phyloP scores from a whole-genome alignment of 495 filamentous ascomycete genomes.

The Melanomma pulvis-pyrius region DNA sequence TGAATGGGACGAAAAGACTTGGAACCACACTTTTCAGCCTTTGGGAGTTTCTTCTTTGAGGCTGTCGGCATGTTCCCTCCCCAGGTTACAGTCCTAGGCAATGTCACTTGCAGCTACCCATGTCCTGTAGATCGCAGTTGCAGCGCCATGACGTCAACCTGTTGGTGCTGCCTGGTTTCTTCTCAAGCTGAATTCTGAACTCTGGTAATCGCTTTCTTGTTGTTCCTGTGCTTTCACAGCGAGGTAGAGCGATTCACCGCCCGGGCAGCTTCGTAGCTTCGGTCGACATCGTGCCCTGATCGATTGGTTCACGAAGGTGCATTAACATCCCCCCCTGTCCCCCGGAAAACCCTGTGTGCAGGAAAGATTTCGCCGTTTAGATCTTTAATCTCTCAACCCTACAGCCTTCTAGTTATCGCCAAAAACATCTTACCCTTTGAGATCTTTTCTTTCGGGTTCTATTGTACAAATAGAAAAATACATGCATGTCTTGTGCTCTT shows the following conservation, averaged over 20 bases:
- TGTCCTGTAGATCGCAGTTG: background rate
- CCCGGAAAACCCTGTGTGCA: conserved; percentile 3
- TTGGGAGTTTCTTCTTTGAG: background rate
- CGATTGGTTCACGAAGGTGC: too few species aligned
- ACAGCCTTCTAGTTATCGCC: background rate
- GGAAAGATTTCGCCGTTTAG: background rate
- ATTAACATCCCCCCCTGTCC: too few species aligned
- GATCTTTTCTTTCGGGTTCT: background rate
- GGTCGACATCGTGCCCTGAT: too few species aligned
- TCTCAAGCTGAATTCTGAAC: too few species aligned
- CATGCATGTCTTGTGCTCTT: background rate
- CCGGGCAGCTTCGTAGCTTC: too few species aligned
- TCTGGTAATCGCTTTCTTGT: too few species aligned
- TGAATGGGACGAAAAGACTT: background rate
- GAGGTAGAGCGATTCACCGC: too few species aligned
- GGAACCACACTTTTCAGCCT: background rate
- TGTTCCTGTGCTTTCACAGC: too few species aligned
- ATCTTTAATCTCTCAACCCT: background rate
- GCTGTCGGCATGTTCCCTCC: background rate
- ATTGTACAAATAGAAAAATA: conserved; percentile 1
- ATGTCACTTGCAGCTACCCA: background rate
- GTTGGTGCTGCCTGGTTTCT: background rate
- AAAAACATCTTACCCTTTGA: background rate
- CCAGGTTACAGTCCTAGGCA: background rate
- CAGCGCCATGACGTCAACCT: background rate